Conservation (phyloP, 139 green algal species). For the Chlamydomonas eustigma region DNA sequence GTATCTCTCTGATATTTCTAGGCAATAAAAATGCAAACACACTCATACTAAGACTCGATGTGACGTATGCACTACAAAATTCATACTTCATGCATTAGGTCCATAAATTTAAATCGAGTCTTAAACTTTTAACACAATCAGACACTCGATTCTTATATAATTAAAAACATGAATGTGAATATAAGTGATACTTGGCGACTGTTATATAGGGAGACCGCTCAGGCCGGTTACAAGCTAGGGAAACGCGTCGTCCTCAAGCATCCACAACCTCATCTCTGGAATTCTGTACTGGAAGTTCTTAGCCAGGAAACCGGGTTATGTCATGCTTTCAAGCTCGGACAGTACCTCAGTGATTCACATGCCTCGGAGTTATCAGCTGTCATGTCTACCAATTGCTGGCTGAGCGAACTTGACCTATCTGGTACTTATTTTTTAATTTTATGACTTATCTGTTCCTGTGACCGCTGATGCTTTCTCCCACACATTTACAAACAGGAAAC, state of each 20-base stretch:
- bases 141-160: too few relatives aligned
- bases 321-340: background rate
- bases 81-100: too few relatives aligned
- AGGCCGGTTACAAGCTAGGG: background rate
- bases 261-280: background rate
- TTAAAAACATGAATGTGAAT: background rate
- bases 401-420: background rate
- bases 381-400: background rate
- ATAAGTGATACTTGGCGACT: background rate
- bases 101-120: too few relatives aligned
- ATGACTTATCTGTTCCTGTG: too few relatives aligned
- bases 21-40: too few relatives aligned
- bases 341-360: background rate
- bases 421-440: too few relatives aligned
- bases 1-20: too few relatives aligned
- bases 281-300: background rate
- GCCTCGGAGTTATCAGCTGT: background rate
- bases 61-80: too few relatives aligned
- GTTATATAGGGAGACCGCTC: background rate
- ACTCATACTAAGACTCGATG: too few relatives aligned
- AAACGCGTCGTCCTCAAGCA: background rate
- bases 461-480: too few relatives aligned
- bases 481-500: too few relatives aligned
- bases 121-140: too few relatives aligned
- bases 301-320: background rate